Evolutionary conservation across 208 protist genomes (phyloP), one percentile per base, ranked within the genome.

Genomic region (Crithidia bombi): DNA sequence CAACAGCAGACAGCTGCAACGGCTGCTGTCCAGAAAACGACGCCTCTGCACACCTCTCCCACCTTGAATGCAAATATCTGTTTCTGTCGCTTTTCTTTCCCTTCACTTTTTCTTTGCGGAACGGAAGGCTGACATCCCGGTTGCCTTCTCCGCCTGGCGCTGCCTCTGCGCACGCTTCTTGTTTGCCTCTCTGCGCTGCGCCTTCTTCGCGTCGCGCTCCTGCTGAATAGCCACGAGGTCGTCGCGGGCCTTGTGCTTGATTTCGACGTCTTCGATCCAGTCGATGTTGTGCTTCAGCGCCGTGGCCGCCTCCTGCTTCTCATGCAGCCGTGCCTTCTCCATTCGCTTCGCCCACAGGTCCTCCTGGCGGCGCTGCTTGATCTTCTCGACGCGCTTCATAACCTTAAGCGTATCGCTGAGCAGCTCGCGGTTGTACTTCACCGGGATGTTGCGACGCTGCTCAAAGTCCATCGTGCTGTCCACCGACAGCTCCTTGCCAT

Each of bases 381-480:
- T 98, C 76, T 97, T 87, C 64, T 98, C 82, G n/a, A 99, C 91
- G 30, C 92, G 88, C 81, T 98, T 98, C 94, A 99, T 99, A 9
- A 98, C 98, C 75, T 96, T 89, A 25, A 99, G 75, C 1, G 98
- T 99, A 65, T 87, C 89, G 47, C 80, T 65, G 65, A 99, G 87
- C 30, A 99, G 82, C 67, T 99, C 97, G 49, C 99, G 93, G 86
- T 99, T 98, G 86, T 99, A 99, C 87, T 98, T 98, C 17, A 99
- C 87, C 19, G 99, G 98, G 32, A 98, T 78, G 78, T 99, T 98
- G 26, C 98, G 89, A 36, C 92, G 86, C 80, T 97, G 96, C 89
- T 99, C 99, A 81, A 99, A 99, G 38, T 99, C 97, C 79, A 99
- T 99, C 17, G 98, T 98, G 57, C 85, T 94, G 87, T 99, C 99